phyloP scores from a whole-genome alignment of 2,329 filamentous ascomycete species.

The Aspergillus felis region DNA sequence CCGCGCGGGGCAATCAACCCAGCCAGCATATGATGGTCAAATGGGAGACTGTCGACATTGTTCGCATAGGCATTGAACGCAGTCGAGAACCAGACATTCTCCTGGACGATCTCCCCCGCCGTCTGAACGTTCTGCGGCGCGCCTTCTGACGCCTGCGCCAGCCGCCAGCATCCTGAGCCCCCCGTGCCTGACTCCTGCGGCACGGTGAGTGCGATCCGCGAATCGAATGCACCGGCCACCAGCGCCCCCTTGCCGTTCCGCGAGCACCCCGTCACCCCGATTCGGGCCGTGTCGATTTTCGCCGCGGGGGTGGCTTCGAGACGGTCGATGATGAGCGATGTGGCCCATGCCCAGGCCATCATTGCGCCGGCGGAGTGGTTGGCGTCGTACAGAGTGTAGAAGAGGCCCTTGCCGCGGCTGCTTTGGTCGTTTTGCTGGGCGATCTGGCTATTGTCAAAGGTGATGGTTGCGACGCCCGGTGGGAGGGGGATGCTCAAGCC shows the following conservation, averaged over 20 bases:
- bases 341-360: conserved; percentile 62
- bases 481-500: conserved; percentile 54
- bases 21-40: conserved; percentile 58
- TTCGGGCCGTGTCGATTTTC: conserved; percentile 47
- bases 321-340: conserved; percentile 57
- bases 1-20: conserved; percentile 55
- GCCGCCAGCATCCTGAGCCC: conserved; percentile 59
- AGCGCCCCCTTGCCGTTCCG: conserved; percentile 63
- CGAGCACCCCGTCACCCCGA: conserved; percentile 61
- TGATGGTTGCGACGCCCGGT: conserved; percentile 53
- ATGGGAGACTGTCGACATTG: conserved; percentile 47
- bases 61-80: conserved; percentile 52
- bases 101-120: conserved; percentile 54
- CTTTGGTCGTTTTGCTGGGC: conserved; percentile 44
- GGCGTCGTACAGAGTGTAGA: conserved; percentile 57
- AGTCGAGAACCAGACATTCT: conserved; percentile 62
- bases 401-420: conserved; percentile 55
- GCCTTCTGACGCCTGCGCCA: conserved; percentile 49
- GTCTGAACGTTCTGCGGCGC: conserved; percentile 59
- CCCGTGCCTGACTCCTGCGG: conserved; percentile 62
- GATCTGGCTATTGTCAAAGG: conserved; percentile 57
- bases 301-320: conserved; percentile 48
- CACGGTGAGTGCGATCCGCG: conserved; percentile 58
- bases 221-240: conserved; percentile 56
- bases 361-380: conserved; percentile 55